Base-by-base conservation (phyloP, 371 early-diverging fungal genomes). In the Coelomomyces lativittatus region DNA sequence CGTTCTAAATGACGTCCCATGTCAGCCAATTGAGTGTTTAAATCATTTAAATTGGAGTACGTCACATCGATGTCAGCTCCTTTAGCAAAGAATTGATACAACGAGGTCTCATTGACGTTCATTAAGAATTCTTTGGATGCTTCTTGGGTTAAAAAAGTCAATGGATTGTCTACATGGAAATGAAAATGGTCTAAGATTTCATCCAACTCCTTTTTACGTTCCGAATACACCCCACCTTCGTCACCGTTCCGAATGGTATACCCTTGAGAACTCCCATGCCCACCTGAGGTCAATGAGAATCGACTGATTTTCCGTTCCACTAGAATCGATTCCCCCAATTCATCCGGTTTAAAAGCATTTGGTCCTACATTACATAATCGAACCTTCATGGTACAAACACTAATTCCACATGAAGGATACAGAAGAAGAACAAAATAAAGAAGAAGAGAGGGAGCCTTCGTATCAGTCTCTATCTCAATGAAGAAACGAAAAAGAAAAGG, bases 131-230 rank as follows among this genome's bases (percentile, higher is more conserved):
- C 79, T 29, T 86, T 73, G 4, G 97, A 91, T 10, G 82, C 78
- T 40, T 95, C 97, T 52, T 96, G 97, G 1, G 82, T 82, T 14
- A 96, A 74, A 19, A 91, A 75, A 41, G 80, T 83, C 57, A 96
- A 61, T 6, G 96, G 93, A 50, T 93, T 95, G 56, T 86, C 87
- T 26, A 88, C 78, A 54, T 85, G 79, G 34, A 95, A 85, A 9
- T 72, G 73, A 76, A 90, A 77, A 55, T 88, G 83, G 57, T 93
- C 92, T 30, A 74, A 71, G 24, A 92, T 85, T 0, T 80, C 73
- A 4, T 64, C 60, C 6, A 93, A 62, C 7, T 92, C 91, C 36
- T 85, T 84, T 35, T 80, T 76, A 53, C 74, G 82, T 11, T 60
- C 77, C 2, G 87, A 82, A 17, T 88, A 56, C 9, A 63, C 64